These are phyloP conservation scores for Thermothielavioides terrestris DNA, from an alignment of 495 filamentous ascomycete species.

Conservation along the genomic window DNA sequence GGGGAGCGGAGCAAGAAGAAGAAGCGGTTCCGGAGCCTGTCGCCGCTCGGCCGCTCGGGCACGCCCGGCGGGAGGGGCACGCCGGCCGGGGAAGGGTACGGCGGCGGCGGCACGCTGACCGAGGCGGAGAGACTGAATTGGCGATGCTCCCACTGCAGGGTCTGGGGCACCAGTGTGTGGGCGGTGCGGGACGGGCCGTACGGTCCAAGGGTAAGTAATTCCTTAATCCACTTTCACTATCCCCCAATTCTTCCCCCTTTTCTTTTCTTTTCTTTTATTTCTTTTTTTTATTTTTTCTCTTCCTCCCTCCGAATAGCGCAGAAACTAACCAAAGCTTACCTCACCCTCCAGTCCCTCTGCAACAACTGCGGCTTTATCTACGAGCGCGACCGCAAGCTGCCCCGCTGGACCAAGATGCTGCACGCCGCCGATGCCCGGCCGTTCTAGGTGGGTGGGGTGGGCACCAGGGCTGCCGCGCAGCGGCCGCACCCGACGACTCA, in stretches of 20 bases:
- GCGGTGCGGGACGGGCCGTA: conserved; percentile 84
- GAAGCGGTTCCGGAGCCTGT: conserved; percentile 80
- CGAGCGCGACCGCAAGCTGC: conserved; percentile 76
- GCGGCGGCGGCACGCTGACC: conserved; percentile 56
- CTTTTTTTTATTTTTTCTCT: background rate
- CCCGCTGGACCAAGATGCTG: conserved; percentile 74
- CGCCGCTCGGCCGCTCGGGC: conserved; percentile 56
- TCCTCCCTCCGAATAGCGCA: too few relatives aligned
- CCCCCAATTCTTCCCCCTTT: background rate
- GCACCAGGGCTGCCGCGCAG: too few relatives aligned
- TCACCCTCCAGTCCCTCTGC: conserved; percentile 66
- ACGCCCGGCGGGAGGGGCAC: conserved; percentile 65
- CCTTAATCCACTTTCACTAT: background rate
- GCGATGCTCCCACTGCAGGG: conserved; percentile 82
- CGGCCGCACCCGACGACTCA: too few relatives aligned
- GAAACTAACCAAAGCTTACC: conserved; percentile 5
- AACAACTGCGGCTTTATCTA: conserved; percentile 87
- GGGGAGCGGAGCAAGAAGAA: conserved; percentile 92
- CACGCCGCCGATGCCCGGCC: conserved; percentile 42
- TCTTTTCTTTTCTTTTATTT: background rate
- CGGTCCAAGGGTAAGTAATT: conserved; percentile 64
- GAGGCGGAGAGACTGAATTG: conserved; percentile 78
- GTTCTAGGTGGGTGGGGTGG: conserved; percentile 21
- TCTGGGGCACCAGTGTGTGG: conserved; percentile 89
- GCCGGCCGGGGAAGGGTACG: conserved; percentile 56